Base-by-base conservation (phyloP, 805 yeast genomes). In the Zygosaccharomyces rouxii region DNA sequence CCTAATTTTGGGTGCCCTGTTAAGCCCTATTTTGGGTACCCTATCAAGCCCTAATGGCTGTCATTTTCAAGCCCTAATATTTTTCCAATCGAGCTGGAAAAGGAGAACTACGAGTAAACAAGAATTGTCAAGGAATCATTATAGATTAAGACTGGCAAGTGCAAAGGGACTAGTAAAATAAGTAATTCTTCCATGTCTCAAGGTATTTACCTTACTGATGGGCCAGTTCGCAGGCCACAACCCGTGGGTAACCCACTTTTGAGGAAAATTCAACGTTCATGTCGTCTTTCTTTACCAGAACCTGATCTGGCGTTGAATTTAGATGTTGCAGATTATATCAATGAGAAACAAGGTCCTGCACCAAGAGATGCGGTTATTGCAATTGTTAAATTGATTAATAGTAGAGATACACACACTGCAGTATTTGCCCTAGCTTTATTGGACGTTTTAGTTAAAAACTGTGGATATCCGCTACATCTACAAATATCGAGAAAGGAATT, bases 401-500 rank as follows among this genome's bases (percentile, higher is more conserved):
- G 84, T 56, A 76, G 88, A 60, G 94, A 86, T 56, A 81, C 95
- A 0, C 95, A 87, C 60, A 85, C 89, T 29, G 80, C 90, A 4
- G 81, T 85, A 48, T 82, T 90, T 62, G 97, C 97, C 7, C 69
- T 94, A 55, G 79, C 89, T 1, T 70, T 88, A 33, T 63, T 94
- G 52, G 99, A 94, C 64, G 88, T 88, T 46, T 73, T 94, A 57
- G 99, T 94, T 46, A 94, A 94, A 71, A 94, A 94, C 72, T 94
- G 99, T 71, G 99, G 98, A 4, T 94, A 92, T 67, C 97, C 99
- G 6, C 81, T 94, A 70, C 99, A 94, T 56, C 74, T 94, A 42
- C 99, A 94, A 70, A 88, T 94, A 46, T 86, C 96, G 3, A 79
- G 98, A 51, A 90, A 94, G 68, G 98, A 92, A 66, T 94, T 94